Evolutionary conservation across 345 rosid genomes (phyloP).

Genomic region (Gossypium stocksii): DNA sequence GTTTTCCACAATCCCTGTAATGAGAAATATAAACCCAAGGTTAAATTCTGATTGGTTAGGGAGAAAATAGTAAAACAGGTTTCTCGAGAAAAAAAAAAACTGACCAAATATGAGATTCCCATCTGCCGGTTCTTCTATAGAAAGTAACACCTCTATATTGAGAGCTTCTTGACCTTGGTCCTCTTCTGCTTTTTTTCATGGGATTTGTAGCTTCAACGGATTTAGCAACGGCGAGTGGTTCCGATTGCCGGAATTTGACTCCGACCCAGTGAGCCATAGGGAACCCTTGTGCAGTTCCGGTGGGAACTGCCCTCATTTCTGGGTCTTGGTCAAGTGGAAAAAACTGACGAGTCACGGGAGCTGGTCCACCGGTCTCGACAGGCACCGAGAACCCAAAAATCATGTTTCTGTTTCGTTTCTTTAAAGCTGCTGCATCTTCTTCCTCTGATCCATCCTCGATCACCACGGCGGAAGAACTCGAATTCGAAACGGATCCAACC

Average conservation of each 20-base stretch:
- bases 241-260: slow-evolving; percentile 25
- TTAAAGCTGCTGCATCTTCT: slow-evolving; percentile 42
- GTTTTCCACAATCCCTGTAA: slow-evolving; percentile 98
- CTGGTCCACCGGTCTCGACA: slow-evolving; percentile 34
- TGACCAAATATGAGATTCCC: background rate
- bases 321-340: slow-evolving; percentile 58
- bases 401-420: slow-evolving; percentile 43
- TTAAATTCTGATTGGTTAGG: slow-evolving; percentile 11
- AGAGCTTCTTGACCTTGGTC: background rate
- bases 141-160: background rate
- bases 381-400: slow-evolving; percentile 53
- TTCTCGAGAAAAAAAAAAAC: background rate
- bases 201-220: background rate
- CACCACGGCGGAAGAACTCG: slow-evolving; percentile 81
- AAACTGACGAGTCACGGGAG: slow-evolving; percentile 72
- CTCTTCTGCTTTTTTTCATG: background rate
- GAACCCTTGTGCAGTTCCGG: slow-evolving; percentile 33
- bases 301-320: slow-evolving; percentile 31
- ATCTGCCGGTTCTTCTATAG: background rate
- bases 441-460: slow-evolving; percentile 77
- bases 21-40: background rate
- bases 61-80: background rate
- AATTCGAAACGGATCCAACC: slow-evolving; percentile 72
- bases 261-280: slow-evolving; percentile 70
- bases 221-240: background rate